A percentile compares a stretch with the other conserved stretches of the same genome.
Evolutionary conservation across 192 early-diverging fungal species (phyloP).

Genomic region (Spinellus fusiger): DNA sequence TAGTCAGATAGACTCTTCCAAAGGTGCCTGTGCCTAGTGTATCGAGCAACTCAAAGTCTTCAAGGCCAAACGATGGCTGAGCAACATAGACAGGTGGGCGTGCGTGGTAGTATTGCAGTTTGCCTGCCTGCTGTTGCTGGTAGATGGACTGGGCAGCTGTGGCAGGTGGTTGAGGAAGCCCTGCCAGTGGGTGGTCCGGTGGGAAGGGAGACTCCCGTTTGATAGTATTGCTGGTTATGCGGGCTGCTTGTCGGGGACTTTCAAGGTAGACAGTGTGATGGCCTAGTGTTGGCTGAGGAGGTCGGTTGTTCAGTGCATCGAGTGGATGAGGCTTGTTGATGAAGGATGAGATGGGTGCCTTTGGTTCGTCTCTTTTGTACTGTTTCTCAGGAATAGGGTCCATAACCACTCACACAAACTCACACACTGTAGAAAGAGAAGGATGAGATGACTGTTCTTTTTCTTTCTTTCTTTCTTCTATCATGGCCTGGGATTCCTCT

Average conservation of each 20-base stretch:
- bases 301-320: background rate
- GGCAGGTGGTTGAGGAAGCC: constrained; percentile 10
- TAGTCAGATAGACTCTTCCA: constrained; percentile 88
- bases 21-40: constrained; percentile 91
- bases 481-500: background rate
- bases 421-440: too few relatives aligned
- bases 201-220: constrained; percentile 5
- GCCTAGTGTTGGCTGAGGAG: background rate
- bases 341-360: background rate
- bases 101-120: constrained; percentile 29
- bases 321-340: background rate
- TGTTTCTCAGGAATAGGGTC: background rate
- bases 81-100: constrained; percentile 30
- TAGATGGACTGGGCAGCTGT: constrained; percentile 4
- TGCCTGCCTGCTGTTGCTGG: constrained; percentile 14
- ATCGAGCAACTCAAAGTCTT: constrained; percentile 46
- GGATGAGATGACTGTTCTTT: too few relatives aligned
- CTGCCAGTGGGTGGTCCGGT: constrained; percentile 21
- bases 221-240: background rate
- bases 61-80: constrained; percentile 37
- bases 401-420: too few relatives aligned
- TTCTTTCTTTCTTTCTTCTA: background rate
- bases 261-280: constrained; percentile 7
- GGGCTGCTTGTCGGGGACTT: constrained; percentile 10
- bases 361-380: background rate